Conservation (phyloP, 371 early-diverging fungal species). For the Phascolomyces articulosus region DNA sequence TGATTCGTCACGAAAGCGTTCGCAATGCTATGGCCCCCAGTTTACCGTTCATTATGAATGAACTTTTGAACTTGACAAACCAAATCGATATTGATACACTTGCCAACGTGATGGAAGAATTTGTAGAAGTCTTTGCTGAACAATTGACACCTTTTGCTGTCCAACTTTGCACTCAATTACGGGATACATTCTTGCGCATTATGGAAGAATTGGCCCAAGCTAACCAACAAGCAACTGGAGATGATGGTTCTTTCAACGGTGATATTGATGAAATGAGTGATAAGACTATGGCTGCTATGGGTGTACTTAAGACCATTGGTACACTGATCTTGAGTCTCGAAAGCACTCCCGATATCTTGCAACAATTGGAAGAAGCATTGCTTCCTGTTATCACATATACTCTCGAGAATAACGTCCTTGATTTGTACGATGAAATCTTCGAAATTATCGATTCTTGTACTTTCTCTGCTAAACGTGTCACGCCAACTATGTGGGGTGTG, state of each 20-base stretch:
- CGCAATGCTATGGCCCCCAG: slow-evolving; percentile 74
- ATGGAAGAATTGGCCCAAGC: slow-evolving; percentile 63
- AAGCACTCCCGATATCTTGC: slow-evolving; percentile 62
- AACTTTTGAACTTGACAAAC: slow-evolving; percentile 81
- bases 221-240: slow-evolving; percentile 38
- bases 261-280: slow-evolving; percentile 68
- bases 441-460: slow-evolving; percentile 88
- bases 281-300: slow-evolving; percentile 89
- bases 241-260: slow-evolving; percentile 39
- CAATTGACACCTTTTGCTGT: slow-evolving; percentile 89
- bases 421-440: slow-evolving; percentile 86
- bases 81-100: slow-evolving; percentile 90
- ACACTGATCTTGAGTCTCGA: slow-evolving; percentile 79
- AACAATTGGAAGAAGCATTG: slow-evolving; percentile 73
- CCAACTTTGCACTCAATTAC: slow-evolving; percentile 82
- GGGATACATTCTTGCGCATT: slow-evolving; percentile 83
- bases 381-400: slow-evolving; percentile 75
- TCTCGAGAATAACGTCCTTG: slow-evolving; percentile 70
- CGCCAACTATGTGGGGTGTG: slow-evolving; percentile 84
- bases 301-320: slow-evolving; percentile 89
- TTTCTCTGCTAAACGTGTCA: slow-evolving; percentile 77
- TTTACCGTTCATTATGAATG: slow-evolving; percentile 83
- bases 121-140: slow-evolving; percentile 88
- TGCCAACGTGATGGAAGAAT: slow-evolving; percentile 83
- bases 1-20: slow-evolving; percentile 76